Evolutionary conservation across 495 filamentous ascomycete species (phyloP).

Genomic region (Penicillium coffeae): DNA sequence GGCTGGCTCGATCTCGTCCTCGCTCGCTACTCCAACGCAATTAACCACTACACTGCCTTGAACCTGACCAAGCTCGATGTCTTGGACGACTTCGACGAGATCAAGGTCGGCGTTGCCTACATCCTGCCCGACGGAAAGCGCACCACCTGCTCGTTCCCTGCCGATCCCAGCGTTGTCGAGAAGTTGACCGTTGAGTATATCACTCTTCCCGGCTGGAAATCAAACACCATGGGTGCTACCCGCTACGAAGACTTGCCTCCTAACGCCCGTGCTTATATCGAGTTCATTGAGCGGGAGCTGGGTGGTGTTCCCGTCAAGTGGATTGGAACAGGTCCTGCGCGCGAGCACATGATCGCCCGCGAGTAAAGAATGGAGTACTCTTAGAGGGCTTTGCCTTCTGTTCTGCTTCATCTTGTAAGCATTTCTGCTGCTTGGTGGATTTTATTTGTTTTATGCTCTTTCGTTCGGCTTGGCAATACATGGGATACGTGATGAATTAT

Average conservation of each 20-base stretch:
- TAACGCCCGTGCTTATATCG: slow-evolving; percentile 70
- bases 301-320: slow-evolving; percentile 65
- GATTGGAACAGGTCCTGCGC: slow-evolving; percentile 73
- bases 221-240: slow-evolving; percentile 58
- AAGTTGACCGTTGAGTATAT: slow-evolving; percentile 62
- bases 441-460: slow-evolving; percentile 1
- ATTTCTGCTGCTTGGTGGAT: slow-evolving; percentile 6
- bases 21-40: slow-evolving; percentile 65
- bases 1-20: slow-evolving; percentile 91
- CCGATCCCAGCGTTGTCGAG: slow-evolving; percentile 61
- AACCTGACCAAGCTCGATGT: slow-evolving; percentile 91
- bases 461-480: not conserved
- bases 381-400: not conserved
- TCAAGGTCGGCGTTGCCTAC: slow-evolving; percentile 78
- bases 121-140: slow-evolving; percentile 49
- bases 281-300: slow-evolving; percentile 72
- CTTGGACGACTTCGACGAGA: slow-evolving; percentile 74
- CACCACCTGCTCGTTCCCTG: slow-evolving; percentile 59
- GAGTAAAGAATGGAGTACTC: slow-evolving; percentile 24
- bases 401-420: slow-evolving; percentile 9
- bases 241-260: slow-evolving; percentile 66
- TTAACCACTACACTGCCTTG: slow-evolving; percentile 72
- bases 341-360: slow-evolving; percentile 64
- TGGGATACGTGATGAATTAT: not conserved
- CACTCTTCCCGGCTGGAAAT: slow-evolving; percentile 75